Evolutionary conservation across 805 yeast species (phyloP), one percentile per base, ranked within the genome.

Genomic region (Lipomyces sp.): DNA sequence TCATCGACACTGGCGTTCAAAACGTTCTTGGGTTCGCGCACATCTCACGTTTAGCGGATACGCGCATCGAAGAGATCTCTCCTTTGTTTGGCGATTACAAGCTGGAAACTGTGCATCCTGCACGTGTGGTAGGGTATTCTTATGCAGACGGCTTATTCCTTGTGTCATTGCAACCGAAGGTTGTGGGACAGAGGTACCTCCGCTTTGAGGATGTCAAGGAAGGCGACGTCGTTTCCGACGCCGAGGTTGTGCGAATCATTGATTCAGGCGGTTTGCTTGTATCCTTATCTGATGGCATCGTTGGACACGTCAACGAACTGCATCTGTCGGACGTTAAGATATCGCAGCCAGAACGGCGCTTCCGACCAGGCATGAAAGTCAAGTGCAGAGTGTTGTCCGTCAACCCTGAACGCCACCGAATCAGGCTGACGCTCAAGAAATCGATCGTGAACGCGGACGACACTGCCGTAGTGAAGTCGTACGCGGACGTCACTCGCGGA

Each of bases 331-430:
- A 93, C 67, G 76, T 85, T 51, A 83, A 81, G 65, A 74, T 91
- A 57, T 80, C 81, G 2, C 84, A 91, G 64, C 98, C 98, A 4
- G 98, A 93, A 69, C 79, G 93, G 73, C 87, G 88, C 63, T 91
- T 83, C 75, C 86, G 86, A 68, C 81, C 83, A 39, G 98, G 96
- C 10, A 73, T 84, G 38, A 84, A 82, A 59, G 86, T 87, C 28
- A 84, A 77, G 61, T 93, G 83, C 55, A 79, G 95, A 70, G 77
- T 88, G 11, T 68, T 87, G 58, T 74, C 69, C 46, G 74, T 78
- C 21, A 70, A 75, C 39, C 61, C 65, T 35, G 70, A 63, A 39
- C 71, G 71, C 45, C 75, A 77, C 29, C 78, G 75, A 42, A 70
- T 89, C 39, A 68, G 72, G 34, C 72, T 87, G 21, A 86, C 98